Conservation (phyloP, 2,329 filamentous ascomycete genomes). For the Pyrenophora graminea region DNA sequence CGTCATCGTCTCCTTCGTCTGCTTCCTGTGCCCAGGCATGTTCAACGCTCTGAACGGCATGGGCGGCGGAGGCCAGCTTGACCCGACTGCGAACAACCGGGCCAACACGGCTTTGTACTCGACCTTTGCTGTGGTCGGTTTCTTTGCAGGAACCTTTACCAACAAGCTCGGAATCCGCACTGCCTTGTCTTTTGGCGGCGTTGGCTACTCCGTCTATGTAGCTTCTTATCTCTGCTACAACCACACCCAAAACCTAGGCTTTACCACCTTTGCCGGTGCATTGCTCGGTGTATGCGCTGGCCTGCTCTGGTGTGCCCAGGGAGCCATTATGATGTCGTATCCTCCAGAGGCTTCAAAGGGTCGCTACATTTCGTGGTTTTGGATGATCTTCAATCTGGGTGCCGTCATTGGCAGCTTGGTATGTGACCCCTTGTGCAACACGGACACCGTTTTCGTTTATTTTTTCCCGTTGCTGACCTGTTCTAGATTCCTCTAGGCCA, state of each 20-base stretch:
- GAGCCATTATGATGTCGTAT: constrained; percentile 89
- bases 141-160: constrained; percentile 72
- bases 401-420: constrained; percentile 81
- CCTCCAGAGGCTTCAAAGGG: constrained; percentile 81
- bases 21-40: constrained; percentile 60
- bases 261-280: constrained; percentile 76
- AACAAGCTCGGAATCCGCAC: constrained; percentile 73
- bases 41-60: constrained; percentile 58
- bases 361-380: constrained; percentile 87
- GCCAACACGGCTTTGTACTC: constrained; percentile 73
- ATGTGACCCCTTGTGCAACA: constrained; percentile 49
- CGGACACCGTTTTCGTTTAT: neutral
- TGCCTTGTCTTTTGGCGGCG: constrained; percentile 71
- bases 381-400: constrained; percentile 93
- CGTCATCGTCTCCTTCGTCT: constrained; percentile 56
- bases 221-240: constrained; percentile 72
- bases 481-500: constrained; percentile 71
- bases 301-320: constrained; percentile 80
- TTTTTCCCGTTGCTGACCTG: constrained; percentile 13
- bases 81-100: constrained; percentile 63
- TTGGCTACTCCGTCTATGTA: constrained; percentile 78
- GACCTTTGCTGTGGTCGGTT: constrained; percentile 69
- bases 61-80: constrained; percentile 55
- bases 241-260: constrained; percentile 69
- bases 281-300: constrained; percentile 78